Percentiles rank a stretch among this genome's conserved stretches.
Evolutionary conservation across 352 stramenopile genomes (phyloP).

Genomic region (Phytophthora boehmeriae): DNA sequence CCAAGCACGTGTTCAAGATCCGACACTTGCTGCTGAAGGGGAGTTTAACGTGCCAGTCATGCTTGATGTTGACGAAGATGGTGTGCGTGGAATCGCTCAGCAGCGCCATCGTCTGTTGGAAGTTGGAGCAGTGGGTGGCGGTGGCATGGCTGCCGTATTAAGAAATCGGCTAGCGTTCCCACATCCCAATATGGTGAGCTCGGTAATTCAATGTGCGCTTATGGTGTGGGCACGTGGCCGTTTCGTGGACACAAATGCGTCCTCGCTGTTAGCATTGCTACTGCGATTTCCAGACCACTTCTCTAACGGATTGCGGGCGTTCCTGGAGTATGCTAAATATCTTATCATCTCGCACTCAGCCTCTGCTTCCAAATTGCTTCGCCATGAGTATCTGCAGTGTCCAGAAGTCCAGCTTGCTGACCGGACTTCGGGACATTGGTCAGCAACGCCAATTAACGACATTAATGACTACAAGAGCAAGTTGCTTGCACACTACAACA

Average conservation of each 20-base stretch:
- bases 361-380: conserved; percentile 50
- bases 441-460: conserved; percentile 26
- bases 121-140: conserved; percentile 10
- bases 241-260: conserved; percentile 41
- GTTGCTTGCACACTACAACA: conserved; percentile 45
- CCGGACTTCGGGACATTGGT: conserved; percentile 13
- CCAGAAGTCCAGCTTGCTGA: conserved; percentile 17
- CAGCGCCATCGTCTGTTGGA: conserved; percentile 21
- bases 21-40: conserved; percentile 13
- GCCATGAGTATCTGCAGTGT: conserved; percentile 54
- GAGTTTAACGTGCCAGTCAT: conserved; percentile 22
- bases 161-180: conserved; percentile 25
- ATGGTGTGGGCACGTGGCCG: conserved; percentile 46
- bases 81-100: conserved; percentile 11
- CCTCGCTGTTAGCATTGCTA: conserved; percentile 41
- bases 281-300: conserved; percentile 38
- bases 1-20: conserved; percentile 12
- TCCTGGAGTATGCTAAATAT: conserved; percentile 76
- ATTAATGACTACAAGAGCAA: conserved; percentile 48
- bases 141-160: conserved; percentile 13
- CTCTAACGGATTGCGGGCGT: conserved; percentile 48
- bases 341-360: conserved; percentile 44
- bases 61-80: conserved; percentile 24
- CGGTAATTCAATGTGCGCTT: conserved; percentile 49
- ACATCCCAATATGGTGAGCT: conserved; percentile 35